Conservation (phyloP, 108 stramenopile species). For the Aurantiochytrium sp. region DNA sequence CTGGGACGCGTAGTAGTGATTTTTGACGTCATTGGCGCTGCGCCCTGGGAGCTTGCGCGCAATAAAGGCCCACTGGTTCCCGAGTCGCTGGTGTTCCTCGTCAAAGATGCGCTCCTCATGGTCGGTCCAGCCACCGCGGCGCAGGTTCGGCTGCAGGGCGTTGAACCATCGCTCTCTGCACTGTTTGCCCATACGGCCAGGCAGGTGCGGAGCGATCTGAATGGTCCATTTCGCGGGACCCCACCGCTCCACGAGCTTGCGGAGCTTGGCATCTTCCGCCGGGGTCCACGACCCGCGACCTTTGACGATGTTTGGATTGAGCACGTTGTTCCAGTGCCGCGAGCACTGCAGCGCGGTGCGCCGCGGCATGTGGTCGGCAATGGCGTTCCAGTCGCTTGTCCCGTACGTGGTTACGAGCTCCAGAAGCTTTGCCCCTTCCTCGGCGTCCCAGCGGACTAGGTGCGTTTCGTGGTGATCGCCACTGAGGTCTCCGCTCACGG, state of each 20-base stretch:
- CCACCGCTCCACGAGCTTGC: constrained; percentile 39
- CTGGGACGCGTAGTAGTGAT: constrained; percentile 50
- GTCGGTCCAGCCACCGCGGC: constrained; percentile 43
- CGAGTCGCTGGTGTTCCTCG: constrained; percentile 35
- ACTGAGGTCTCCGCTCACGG: too few relatives aligned
- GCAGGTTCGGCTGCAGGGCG: constrained; percentile 49
- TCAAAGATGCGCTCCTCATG: constrained; percentile 46
- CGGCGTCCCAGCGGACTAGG: constrained; percentile 34
- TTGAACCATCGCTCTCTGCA: constrained; percentile 56
- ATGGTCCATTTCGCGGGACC: constrained; percentile 48
- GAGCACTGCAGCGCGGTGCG: background rate
- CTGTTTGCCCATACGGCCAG: constrained; percentile 49
- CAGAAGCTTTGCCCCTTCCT: constrained; percentile 24
- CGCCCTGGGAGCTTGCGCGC: constrained; percentile 49
- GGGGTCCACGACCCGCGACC: constrained; percentile 15
- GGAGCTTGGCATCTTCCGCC: constrained; percentile 45
- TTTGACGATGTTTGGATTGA: constrained; percentile 19
- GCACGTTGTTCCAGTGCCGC: background rate
- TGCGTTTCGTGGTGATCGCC: too few relatives aligned
- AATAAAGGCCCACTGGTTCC: constrained; percentile 53
- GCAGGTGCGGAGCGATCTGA: constrained; percentile 42
- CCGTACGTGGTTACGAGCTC: constrained; percentile 31
- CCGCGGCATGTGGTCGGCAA: constrained; percentile 27
- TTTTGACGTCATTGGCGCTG: constrained; percentile 52
- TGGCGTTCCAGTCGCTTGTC: constrained; percentile 12